phyloP scores from a whole-genome alignment of 805 yeast genomes.

The Debaryomyces prosopidis region DNA sequence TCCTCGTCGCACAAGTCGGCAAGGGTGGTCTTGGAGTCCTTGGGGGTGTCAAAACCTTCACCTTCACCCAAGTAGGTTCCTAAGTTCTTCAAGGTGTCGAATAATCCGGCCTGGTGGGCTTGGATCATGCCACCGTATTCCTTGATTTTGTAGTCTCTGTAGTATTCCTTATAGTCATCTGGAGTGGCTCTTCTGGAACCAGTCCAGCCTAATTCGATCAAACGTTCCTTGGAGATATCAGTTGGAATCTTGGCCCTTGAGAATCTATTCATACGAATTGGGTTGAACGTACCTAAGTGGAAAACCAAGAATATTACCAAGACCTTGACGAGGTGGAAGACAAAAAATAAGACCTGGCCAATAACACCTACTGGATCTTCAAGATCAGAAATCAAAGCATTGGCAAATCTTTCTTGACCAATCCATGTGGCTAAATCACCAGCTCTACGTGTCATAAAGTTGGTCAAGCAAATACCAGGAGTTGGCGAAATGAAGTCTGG shows the following conservation, averaged over 20 bases:
- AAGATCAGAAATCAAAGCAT: slow-evolving; percentile 50
- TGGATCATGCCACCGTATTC: slow-evolving; percentile 72
- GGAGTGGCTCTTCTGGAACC: slow-evolving; percentile 75
- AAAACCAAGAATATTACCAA: slow-evolving; percentile 55
- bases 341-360: slow-evolving; percentile 69
- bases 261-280: slow-evolving; percentile 44
- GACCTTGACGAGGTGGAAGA: slow-evolving; percentile 67
- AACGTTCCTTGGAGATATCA: slow-evolving; percentile 51
- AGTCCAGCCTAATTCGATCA: slow-evolving; percentile 87
- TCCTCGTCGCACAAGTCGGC: slow-evolving; percentile 32
- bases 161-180: slow-evolving; percentile 68
- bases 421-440: slow-evolving; percentile 26
- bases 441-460: slow-evolving; percentile 41
- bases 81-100: slow-evolving; percentile 55
- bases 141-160: slow-evolving; percentile 63
- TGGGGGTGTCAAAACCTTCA: slow-evolving; percentile 78
- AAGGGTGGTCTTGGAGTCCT: slow-evolving; percentile 39
- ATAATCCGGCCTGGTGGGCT: slow-evolving; percentile 74
- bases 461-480: slow-evolving; percentile 83
- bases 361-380: slow-evolving; percentile 34
- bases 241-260: slow-evolving; percentile 24
- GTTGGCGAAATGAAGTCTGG: slow-evolving; percentile 90
- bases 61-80: slow-evolving; percentile 69
- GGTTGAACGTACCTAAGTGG: slow-evolving; percentile 77
- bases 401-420: slow-evolving; percentile 45